Conservation (phyloP, 2,329 filamentous ascomycete species). For the Diatrype stigma region DNA sequence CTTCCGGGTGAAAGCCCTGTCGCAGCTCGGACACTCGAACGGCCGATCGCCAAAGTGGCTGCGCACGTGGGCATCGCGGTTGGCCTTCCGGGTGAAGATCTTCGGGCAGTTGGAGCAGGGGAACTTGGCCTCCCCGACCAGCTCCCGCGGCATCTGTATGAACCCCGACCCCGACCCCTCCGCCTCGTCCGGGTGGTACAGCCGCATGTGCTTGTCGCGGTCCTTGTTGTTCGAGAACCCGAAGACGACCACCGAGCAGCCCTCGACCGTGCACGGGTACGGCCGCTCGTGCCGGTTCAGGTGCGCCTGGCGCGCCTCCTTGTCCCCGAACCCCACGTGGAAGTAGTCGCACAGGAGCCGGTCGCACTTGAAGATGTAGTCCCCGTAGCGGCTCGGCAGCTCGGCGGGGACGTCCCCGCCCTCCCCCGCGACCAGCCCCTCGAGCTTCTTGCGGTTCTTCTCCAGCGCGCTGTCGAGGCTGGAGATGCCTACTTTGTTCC, state of each 20-base stretch:
- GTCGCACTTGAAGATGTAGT: conserved; percentile 36
- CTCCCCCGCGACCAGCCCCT: conserved; percentile 10
- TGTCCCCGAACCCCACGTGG: conserved; percentile 34
- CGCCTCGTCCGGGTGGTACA: conserved; percentile 23
- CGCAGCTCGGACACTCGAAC: conserved; percentile 24
- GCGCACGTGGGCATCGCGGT: conserved; percentile 29
- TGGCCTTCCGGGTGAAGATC: conserved; percentile 33
- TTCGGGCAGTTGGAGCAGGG: conserved; percentile 32
- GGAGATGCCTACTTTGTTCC: conserved; percentile 28
- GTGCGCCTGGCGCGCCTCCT: conserved; percentile 30
- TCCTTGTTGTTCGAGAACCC: conserved; percentile 39
- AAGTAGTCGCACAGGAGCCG: conserved; percentile 39
- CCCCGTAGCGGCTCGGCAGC: conserved; percentile 31
- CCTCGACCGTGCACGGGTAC: conserved; percentile 30
- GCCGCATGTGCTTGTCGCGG: conserved; percentile 27
- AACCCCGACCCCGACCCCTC: conserved; percentile 15
- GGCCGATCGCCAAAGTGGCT: conserved; percentile 33
- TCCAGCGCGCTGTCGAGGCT: conserved; percentile 20
- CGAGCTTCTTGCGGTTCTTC: conserved; percentile 26
- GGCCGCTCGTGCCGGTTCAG: conserved; percentile 35
- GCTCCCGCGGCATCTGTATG: conserved; percentile 10
- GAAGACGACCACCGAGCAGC: conserved; percentile 29
- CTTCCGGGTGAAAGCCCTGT: conserved; percentile 28
- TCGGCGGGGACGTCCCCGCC: background rate
- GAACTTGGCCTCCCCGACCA: conserved; percentile 16